Evolutionary conservation across 768 basidiomycete species (phyloP).

Genomic region (Suillus alpinus): DNA sequence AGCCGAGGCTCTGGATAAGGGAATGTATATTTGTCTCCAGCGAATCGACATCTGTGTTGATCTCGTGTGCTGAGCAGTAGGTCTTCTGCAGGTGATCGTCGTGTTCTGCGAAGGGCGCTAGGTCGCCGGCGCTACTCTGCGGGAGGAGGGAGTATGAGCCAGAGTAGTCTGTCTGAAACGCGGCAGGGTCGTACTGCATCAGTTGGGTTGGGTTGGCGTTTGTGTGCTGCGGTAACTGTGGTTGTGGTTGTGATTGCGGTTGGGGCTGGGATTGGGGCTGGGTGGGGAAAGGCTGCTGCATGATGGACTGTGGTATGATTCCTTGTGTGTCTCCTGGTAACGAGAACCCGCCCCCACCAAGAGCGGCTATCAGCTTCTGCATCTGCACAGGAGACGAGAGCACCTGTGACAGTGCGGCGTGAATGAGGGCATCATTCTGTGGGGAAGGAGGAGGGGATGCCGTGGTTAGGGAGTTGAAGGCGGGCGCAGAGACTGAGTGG

Average conservation of each 20-base stretch:
- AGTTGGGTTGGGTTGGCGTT: slow-evolving; percentile 13
- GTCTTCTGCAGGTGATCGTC: slow-evolving; percentile 47
- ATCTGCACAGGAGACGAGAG: slow-evolving; percentile 50
- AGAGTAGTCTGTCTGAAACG: slow-evolving; percentile 18
- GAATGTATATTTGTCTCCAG: slow-evolving; percentile 67
- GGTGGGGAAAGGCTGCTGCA: slow-evolving; percentile 20
- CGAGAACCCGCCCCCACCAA: slow-evolving; percentile 17
- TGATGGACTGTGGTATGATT: slow-evolving; percentile 20
- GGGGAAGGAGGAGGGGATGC: slow-evolving; percentile 6
- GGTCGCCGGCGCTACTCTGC: slow-evolving; percentile 25
- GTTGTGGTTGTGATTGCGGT: slow-evolving; percentile 18
- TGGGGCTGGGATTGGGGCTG: slow-evolving; percentile 14
- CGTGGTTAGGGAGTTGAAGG: slow-evolving; percentile 3
- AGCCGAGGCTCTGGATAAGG: slow-evolving; percentile 67
- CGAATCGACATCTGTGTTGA: slow-evolving; percentile 71
- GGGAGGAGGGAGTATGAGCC: slow-evolving; percentile 23
- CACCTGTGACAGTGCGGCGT: slow-evolving; percentile 50
- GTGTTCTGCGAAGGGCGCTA: slow-evolving; percentile 33
- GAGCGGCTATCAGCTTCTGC: slow-evolving; percentile 51
- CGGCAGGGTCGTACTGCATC: slow-evolving; percentile 20
- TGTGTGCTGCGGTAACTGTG: background rate
- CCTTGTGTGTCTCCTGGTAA: slow-evolving; percentile 3
- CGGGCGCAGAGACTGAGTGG: slow-evolving; percentile 1
- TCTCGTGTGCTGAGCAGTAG: slow-evolving; percentile 60
- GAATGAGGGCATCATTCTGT: slow-evolving; percentile 43